Conservation (phyloP, 192 early-diverging fungal species). For the Coemansia sp. region DNA sequence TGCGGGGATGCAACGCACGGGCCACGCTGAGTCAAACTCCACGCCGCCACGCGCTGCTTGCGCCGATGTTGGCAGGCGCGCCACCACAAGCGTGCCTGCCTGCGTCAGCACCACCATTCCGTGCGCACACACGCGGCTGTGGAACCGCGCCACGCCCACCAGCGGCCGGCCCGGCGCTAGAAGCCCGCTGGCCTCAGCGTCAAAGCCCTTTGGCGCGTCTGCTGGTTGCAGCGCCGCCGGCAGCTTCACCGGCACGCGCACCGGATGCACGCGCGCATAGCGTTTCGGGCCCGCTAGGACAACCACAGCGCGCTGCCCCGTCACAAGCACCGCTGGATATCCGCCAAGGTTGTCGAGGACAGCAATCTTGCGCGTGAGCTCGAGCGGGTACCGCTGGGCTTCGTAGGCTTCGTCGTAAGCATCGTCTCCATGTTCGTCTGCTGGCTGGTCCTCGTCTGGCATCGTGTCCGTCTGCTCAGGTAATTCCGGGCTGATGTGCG, state of each 20-base stretch:
- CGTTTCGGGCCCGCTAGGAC: slow-evolving; percentile 39
- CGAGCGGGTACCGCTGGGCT: slow-evolving; percentile 7
- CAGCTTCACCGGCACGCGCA: slow-evolving; percentile 23
- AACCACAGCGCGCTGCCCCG: slow-evolving; percentile 25
- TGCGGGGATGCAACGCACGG: slow-evolving; percentile 36
- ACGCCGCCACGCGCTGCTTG: slow-evolving; percentile 25
- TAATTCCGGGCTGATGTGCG: not conserved
- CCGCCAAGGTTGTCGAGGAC: slow-evolving; percentile 42
- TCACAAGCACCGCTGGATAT: slow-evolving; percentile 36
- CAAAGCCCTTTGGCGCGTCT: slow-evolving; percentile 6
- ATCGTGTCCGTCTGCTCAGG: not conserved
- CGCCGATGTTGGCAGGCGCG: slow-evolving; percentile 17
- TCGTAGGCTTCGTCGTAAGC: not conserved
- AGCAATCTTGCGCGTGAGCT: slow-evolving; percentile 21
- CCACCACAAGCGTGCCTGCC: slow-evolving; percentile 37
- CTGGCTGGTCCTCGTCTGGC: not conserved
- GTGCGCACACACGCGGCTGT: slow-evolving; percentile 32
- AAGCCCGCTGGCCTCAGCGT: slow-evolving; percentile 26
- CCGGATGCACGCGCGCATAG: slow-evolving; percentile 44
- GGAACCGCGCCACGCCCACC: slow-evolving; percentile 38
- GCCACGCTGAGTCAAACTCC: slow-evolving; percentile 52
- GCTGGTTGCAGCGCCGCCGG: slow-evolving; percentile 15
- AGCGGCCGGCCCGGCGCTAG: slow-evolving; percentile 18
- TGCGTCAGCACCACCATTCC: slow-evolving; percentile 45
- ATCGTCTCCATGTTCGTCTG: not conserved